Base-by-base conservation (phyloP, 2,329 filamentous ascomycete species). In the Cercospora sp. region DNA sequence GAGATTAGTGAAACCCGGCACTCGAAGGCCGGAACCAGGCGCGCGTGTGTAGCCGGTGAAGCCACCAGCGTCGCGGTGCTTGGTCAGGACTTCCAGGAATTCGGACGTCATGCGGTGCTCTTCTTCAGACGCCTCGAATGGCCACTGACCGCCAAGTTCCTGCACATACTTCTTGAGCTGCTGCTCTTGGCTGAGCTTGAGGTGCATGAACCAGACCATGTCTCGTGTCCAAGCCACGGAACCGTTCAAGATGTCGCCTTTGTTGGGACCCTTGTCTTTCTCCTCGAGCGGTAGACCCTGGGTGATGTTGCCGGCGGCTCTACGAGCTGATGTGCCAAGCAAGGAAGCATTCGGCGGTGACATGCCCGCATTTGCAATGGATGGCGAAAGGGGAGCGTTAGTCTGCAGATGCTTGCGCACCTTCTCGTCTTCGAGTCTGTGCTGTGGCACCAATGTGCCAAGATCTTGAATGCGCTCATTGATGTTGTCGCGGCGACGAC, bases 251-350 rank as follows among this genome's bases (percentile, higher is more conserved):
- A 99, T 98, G 75, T 99, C 95, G 60, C 95, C 95, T 82, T 99
- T 99, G 84, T 98, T 98, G 5, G 95, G 95, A 0, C 95, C 95
- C 78, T 98, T 98, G 82, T 99, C 95, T 79, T 98, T 98, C 73
- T 98, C 95, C 75, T 99, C 95, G 39, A 96, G 87, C 0, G 95
- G 94, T 31, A 98, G 86, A 13, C 94, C 93, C 72, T 94, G 94
- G 5, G 93, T 97, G 75, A 97, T 97, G 77, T 91, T 96, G 42
- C 90, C 88, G 33, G 90, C 88, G 33, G 72, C 69, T 9, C 75
- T 74, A 70, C 94, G 89, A 93, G 48, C 92, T 93, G 71, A 90
- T 91, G 93, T 93, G 62, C 93, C 94, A 65, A 97, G 87, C 53
- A 95, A 88, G 1, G 94, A 97, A 0, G 94, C 97, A 59, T 88